A percentile compares a stretch with the other conserved stretches of the same genome.
Evolutionary conservation across 2,329 filamentous ascomycete genomes (phyloP).

Genomic region (Ilyonectria destructans): DNA sequence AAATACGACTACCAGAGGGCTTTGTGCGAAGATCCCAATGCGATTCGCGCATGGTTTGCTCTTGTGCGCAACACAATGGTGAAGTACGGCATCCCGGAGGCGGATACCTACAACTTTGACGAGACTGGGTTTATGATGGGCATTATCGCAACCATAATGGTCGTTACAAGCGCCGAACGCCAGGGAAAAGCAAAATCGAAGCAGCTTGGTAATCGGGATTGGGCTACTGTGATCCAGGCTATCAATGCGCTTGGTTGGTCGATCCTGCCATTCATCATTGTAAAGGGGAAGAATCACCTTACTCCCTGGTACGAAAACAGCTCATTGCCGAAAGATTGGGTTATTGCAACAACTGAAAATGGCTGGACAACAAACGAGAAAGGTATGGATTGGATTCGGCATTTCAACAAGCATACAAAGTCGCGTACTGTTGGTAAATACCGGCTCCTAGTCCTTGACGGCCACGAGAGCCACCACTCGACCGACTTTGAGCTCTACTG

Average conservation of each 20-base stretch:
- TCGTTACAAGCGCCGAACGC: neutral
- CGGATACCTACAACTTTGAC: slow-evolving; percentile 57
- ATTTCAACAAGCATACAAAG: slow-evolving; percentile 54
- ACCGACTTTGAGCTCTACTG: slow-evolving; percentile 7
- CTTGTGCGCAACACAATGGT: neutral
- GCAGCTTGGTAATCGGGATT: slow-evolving; percentile 34
- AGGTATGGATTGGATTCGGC: slow-evolving; percentile 38
- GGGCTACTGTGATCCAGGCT: slow-evolving; percentile 28
- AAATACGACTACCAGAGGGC: neutral
- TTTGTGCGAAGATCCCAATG: neutral
- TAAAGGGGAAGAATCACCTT: slow-evolving; percentile 39
- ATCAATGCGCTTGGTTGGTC: slow-evolving; percentile 15
- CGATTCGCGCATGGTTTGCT: neutral
- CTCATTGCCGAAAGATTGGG: slow-evolving; percentile 48
- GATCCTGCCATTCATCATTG: slow-evolving; percentile 32
- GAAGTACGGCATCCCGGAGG: slow-evolving; percentile 52
- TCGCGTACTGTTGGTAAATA: slow-evolving; percentile 45
- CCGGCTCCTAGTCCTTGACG: slow-evolving; percentile 57
- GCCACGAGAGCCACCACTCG: slow-evolving; percentile 54
- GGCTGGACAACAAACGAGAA: slow-evolving; percentile 54
- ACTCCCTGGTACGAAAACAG: slow-evolving; percentile 44
- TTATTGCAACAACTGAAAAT: slow-evolving; percentile 52
- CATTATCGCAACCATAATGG: slow-evolving; percentile 12
- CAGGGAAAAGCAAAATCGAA: slow-evolving; percentile 65
- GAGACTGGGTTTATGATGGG: slow-evolving; percentile 24